Conservation (phyloP, 169 alveolate genomes). For the Plasmodium vivax region DNA sequence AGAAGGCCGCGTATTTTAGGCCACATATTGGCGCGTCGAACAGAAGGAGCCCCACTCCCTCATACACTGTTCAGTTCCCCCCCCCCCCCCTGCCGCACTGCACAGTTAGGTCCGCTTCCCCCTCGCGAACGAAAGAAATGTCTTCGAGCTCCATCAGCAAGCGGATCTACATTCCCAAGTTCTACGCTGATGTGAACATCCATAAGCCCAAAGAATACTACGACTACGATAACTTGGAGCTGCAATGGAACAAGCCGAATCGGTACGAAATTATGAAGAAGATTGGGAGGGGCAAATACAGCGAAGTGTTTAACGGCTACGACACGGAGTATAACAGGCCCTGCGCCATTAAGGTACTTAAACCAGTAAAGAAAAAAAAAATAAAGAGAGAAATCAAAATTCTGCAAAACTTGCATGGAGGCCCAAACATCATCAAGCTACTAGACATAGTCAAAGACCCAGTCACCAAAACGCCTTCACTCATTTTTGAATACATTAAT, state of each 20-base stretch:
- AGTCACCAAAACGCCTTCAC: slow-evolving; percentile 95
- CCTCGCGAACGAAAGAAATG: slow-evolving; percentile 4
- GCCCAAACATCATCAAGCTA: slow-evolving; percentile 94
- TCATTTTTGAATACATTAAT: slow-evolving; percentile 92
- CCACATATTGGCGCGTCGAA: background rate
- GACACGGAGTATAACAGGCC: slow-evolving; percentile 82
- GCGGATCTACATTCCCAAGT: slow-evolving; percentile 80
- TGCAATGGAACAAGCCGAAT: slow-evolving; percentile 93
- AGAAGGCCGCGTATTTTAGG: background rate
- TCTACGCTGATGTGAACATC: slow-evolving; percentile 88
- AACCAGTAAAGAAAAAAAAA: slow-evolving; percentile 97
- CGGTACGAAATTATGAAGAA: slow-evolving; percentile 95
- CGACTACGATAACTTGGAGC: slow-evolving; percentile 92
- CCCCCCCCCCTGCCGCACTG: too few species aligned
- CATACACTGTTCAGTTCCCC: too few species aligned
- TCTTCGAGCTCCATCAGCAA: slow-evolving; percentile 52
- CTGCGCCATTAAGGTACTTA: slow-evolving; percentile 95
- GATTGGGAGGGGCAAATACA: slow-evolving; percentile 99
- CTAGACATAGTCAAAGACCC: slow-evolving; percentile 98
- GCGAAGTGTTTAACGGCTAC: slow-evolving; percentile 98
- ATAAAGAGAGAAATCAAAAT: slow-evolving; percentile 97
- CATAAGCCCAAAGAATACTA: slow-evolving; percentile 91
- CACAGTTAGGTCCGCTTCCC: too few species aligned
- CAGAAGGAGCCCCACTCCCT: background rate
- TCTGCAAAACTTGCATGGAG: slow-evolving; percentile 94